A percentile compares a stretch with the other conserved stretches of the same genome.
Conservation (phyloP, 23 red algal genomes). For the Gracilariopsis chorda region DNA sequence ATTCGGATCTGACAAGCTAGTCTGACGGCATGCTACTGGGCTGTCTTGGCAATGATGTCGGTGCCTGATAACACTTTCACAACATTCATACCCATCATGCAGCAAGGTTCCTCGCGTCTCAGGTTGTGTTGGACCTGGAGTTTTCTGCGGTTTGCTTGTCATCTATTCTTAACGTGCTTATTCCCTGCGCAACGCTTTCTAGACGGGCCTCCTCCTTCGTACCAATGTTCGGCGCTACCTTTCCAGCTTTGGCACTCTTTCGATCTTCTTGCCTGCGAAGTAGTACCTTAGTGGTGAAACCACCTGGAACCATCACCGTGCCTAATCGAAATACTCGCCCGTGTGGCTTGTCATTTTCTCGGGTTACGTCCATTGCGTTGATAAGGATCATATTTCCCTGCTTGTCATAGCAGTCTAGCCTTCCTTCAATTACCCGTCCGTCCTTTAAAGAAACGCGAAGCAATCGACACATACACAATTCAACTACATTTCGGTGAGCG, state of each 20-base stretch:
- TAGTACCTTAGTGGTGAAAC: background rate
- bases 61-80: too few species aligned
- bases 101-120: too few species aligned
- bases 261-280: background rate
- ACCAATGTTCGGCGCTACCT: background rate
- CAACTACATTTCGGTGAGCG: background rate
- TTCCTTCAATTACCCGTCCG: slow-evolving; percentile 46
- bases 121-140: too few species aligned
- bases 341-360: slow-evolving; percentile 15
- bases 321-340: slow-evolving; percentile 18
- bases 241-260: background rate
- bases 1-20: too few species aligned
- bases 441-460: slow-evolving; percentile 29
- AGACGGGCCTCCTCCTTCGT: too few species aligned
- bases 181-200: too few species aligned
- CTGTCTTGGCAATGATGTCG: too few species aligned
- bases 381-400: slow-evolving; percentile 54
- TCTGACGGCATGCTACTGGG: too few species aligned
- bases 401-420: slow-evolving; percentile 49
- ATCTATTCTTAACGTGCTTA: too few species aligned
- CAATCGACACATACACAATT: slow-evolving; percentile 5
- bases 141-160: too few species aligned
- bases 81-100: too few species aligned
- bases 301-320: slow-evolving; percentile 19
- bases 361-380: slow-evolving; percentile 29